A percentile compares a stretch with the other conserved stretches of the same genome.
These are phyloP conservation scores for Peniophora sp. DNA, from an alignment of 1,284 basidiomycete genomes.

Conservation along the genomic window DNA sequence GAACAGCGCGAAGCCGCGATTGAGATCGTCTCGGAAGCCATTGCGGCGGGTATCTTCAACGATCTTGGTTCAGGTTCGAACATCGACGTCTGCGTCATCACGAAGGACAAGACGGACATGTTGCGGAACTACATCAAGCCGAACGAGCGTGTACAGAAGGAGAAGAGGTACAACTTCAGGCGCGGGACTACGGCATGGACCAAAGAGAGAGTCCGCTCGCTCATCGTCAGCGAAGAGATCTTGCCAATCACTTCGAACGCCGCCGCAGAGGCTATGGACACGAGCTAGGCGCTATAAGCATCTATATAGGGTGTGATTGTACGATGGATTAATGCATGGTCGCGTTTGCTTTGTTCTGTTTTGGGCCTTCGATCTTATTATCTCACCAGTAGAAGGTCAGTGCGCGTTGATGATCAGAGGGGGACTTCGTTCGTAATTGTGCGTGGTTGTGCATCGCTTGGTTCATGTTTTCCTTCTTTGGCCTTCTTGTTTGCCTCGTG, in stretches of 20 bases:
- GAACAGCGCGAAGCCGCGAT: constrained; percentile 76
- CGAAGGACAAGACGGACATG: constrained; percentile 76
- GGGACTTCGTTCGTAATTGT: no score
- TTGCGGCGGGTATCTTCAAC: constrained; percentile 97
- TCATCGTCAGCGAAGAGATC: constrained; percentile 69
- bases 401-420: no score
- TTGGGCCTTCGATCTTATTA: no score
- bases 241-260: constrained; percentile 25
- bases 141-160: constrained; percentile 83
- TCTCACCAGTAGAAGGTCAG: no score
- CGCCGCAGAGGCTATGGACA: constrained; percentile 68
- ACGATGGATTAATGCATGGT: no score
- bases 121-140: constrained; percentile 87
- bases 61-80: constrained; percentile 98
- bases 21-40: constrained; percentile 77
- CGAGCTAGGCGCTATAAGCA: constrained; percentile 11
- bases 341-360: no score
- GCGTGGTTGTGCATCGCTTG: no score
- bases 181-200: constrained; percentile 86
- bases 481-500: no score
- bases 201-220: constrained; percentile 64
- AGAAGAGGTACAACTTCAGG: constrained; percentile 78
- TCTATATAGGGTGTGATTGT: no score
- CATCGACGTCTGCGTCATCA: constrained; percentile 95
- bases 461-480: no score